Conservation (phyloP, 371 early-diverging fungal species). For the Mortierella sp. region DNA sequence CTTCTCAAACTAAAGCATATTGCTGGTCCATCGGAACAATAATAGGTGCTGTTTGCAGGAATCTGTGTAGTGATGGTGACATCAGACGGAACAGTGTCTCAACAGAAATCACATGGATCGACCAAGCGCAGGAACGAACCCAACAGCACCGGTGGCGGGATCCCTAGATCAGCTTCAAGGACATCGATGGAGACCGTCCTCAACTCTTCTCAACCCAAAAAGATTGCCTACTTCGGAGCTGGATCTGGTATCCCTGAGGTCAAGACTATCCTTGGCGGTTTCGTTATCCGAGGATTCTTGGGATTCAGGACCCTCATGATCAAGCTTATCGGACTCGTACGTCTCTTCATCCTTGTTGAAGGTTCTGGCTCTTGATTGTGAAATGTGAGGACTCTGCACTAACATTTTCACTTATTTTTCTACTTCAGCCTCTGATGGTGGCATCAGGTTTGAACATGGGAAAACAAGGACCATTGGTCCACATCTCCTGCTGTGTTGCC, state of each 20-base stretch:
- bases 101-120: slow-evolving; percentile 49
- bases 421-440: slow-evolving; percentile 79
- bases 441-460: slow-evolving; percentile 93
- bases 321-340: slow-evolving; percentile 77
- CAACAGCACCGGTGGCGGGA: neutral
- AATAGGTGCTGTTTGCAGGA: slow-evolving; percentile 41
- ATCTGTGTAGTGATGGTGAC: slow-evolving; percentile 57
- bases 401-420: neutral
- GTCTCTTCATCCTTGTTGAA: slow-evolving; percentile 52
- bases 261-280: slow-evolving; percentile 89
- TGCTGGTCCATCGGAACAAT: neutral
- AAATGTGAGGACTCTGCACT: too few species aligned
- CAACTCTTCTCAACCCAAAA: slow-evolving; percentile 67
- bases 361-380: too few species aligned
- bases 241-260: slow-evolving; percentile 89
- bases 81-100: slow-evolving; percentile 53
- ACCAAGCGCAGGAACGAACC: slow-evolving; percentile 39
- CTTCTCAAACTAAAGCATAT: neutral
- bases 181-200: slow-evolving; percentile 54
- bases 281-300: slow-evolving; percentile 84
- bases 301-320: slow-evolving; percentile 81
- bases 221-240: slow-evolving; percentile 83
- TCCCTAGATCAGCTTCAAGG: slow-evolving; percentile 40
- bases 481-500: slow-evolving; percentile 93
- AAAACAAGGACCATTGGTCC: slow-evolving; percentile 97